These are phyloP conservation scores for Mrakia hoshinonis DNA, from an alignment of 768 basidiomycete genomes.

Conservation along the genomic window DNA sequence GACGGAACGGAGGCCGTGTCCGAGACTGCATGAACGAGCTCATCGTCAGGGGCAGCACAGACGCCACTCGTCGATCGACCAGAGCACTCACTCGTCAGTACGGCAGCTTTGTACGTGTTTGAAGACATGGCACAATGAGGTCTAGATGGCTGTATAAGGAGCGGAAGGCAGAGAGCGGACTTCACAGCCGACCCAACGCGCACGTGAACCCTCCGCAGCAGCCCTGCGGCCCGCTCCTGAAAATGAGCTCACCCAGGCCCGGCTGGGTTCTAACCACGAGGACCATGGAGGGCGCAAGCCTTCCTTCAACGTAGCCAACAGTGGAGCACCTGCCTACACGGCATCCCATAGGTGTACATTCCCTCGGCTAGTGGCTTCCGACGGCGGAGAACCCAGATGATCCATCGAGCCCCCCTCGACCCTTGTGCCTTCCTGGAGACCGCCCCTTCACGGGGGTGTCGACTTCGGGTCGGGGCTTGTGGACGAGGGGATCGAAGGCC, in stretches of 20 bases:
- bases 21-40: constrained; percentile 9
- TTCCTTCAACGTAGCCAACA: not conserved
- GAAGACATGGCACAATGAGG: not conserved
- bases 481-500: not conserved
- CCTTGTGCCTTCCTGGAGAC: constrained; percentile 11
- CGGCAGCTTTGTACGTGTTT: constrained; percentile 16
- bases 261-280: not conserved
- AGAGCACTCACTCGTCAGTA: constrained; percentile 43
- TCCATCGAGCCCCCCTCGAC: not conserved
- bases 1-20: constrained; percentile 15
- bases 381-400: constrained; percentile 20
- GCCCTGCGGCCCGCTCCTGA: too few species aligned
- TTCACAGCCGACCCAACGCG: too few species aligned
- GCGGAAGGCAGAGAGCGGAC: not conserved
- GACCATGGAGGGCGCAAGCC: not conserved
- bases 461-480: constrained; percentile 12
- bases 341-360: constrained; percentile 16
- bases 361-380: constrained; percentile 15
- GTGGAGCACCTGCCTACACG: too few species aligned
- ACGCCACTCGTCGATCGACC: not conserved
- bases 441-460: constrained; percentile 15
- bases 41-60: not conserved
- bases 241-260: not conserved
- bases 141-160: not conserved
- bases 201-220: too few species aligned